These are phyloP conservation scores for Malassezia equina DNA, from an alignment of 1,284 basidiomycete species.

Conservation along the genomic window DNA sequence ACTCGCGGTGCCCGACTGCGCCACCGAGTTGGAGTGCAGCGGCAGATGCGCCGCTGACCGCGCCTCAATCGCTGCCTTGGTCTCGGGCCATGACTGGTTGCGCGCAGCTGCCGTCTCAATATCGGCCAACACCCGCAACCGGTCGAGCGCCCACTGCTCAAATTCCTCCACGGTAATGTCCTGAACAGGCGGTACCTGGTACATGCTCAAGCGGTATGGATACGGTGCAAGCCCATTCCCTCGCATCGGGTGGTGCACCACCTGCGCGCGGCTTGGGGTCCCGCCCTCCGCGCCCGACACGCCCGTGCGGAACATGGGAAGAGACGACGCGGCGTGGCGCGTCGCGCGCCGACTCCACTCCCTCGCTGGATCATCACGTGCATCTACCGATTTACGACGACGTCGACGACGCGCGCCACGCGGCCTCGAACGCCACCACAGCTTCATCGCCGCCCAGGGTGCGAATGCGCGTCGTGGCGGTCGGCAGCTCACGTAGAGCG, in stretches of 20 bases:
- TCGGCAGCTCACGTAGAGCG: background rate
- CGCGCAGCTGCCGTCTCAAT: constrained; percentile 86
- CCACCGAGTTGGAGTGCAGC: constrained; percentile 57
- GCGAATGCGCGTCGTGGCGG: constrained; percentile 3
- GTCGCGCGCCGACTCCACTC: background rate
- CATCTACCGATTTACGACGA: too few species aligned
- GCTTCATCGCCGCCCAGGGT: constrained; percentile 3
- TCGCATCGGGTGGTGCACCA: constrained; percentile 24
- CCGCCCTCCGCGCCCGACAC: constrained; percentile 1
- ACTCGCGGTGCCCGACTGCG: constrained; percentile 46
- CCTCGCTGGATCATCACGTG: background rate
- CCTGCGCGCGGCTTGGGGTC: constrained; percentile 10
- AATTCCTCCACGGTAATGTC: constrained; percentile 96
- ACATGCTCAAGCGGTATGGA: constrained; percentile 51
- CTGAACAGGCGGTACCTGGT: constrained; percentile 70
- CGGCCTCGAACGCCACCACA: constrained; percentile 5
- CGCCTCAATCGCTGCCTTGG: constrained; percentile 56
- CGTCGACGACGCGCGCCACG: constrained; percentile 13
- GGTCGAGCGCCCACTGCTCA: constrained; percentile 78
- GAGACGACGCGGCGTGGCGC: background rate
- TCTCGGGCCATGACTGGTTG: constrained; percentile 67
- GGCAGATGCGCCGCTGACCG: constrained; percentile 66
- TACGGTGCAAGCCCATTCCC: constrained; percentile 19
- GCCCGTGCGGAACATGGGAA: constrained; percentile 16
- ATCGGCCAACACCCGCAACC: constrained; percentile 76